These are phyloP conservation scores for Blakeslea trispora DNA, from an alignment of 371 early-diverging fungal genomes.

Conservation along the genomic window DNA sequence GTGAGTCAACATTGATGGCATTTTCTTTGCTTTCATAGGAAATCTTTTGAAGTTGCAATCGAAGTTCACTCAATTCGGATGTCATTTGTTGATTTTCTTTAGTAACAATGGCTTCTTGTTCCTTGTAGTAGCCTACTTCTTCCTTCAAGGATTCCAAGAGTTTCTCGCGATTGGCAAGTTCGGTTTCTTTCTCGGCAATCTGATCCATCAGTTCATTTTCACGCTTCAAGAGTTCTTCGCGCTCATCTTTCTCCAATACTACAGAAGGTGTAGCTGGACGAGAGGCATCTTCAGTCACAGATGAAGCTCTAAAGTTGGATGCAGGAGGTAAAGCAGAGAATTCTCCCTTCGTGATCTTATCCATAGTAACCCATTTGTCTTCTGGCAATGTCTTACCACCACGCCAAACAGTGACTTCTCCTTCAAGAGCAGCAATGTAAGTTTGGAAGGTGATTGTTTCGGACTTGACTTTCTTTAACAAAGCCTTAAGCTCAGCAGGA, in stretches of 20 bases:
- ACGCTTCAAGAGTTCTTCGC: conserved; percentile 90
- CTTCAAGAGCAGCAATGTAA: conserved; percentile 83
- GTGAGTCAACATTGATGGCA: conserved; percentile 77
- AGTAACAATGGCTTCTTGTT: conserved; percentile 51
- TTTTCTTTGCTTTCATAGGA: conserved; percentile 86
- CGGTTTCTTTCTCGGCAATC: conserved; percentile 84
- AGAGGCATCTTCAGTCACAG: conserved; percentile 46
- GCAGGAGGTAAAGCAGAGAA: conserved; percentile 47
- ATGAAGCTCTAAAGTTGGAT: conserved; percentile 48
- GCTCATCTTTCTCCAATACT: conserved; percentile 82
- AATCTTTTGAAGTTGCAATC: conserved; percentile 83
- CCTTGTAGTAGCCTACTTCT: conserved; percentile 67
- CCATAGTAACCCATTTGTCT: conserved; percentile 76
- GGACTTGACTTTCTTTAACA: conserved; percentile 86
- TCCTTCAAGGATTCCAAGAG: conserved; percentile 62
- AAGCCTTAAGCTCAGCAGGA: conserved; percentile 89
- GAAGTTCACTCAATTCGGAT: conserved; percentile 68
- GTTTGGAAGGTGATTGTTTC: conserved; percentile 79
- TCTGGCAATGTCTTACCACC: conserved; percentile 75
- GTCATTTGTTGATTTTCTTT: conserved; percentile 74
- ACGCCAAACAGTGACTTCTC: conserved; percentile 90
- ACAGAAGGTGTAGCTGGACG: conserved; percentile 80
- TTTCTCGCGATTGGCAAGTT: conserved; percentile 60
- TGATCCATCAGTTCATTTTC: conserved; percentile 94
- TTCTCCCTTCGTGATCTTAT: conserved; percentile 60